Evolutionary conservation across 768 basidiomycete species (phyloP), one percentile per base, ranked within the genome.

Genomic region (Pleurotus eryngii): DNA sequence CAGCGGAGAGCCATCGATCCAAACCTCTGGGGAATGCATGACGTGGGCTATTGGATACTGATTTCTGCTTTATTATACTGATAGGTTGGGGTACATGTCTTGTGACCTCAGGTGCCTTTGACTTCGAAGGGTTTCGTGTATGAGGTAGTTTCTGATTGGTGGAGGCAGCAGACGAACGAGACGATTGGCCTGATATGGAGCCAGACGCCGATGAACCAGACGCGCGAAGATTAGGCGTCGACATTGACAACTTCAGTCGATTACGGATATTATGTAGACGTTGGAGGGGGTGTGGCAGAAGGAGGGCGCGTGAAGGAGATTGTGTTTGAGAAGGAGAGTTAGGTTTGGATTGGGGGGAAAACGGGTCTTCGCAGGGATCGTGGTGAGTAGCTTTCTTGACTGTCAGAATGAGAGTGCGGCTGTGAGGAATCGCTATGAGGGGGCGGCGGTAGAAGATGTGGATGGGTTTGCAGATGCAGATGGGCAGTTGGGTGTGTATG

Each of bases 1-100:
- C 88, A 0, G 88, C 81, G 2, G 84, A 81, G 1, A 90, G 64
- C 87, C 87, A 90, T 5, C 84, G 75, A 27, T 88, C 84, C 60
- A 76, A 81, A 11, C 74, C 74, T 63, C 76, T 83, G 22, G 72
- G 61, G 42, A 67, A 18, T 59, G 15, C 55, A 45, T 48, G 62
- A 48, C 57, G 57, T 1, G 55, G 59, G n/a, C 61, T 63, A 26
- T 63, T 42, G 60, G 63, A 39, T 20, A 54, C 51, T 7, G 51
- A 54, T 9, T 54, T 40, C 39, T 54, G 51, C 51, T 51, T 51
- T 12, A 22, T 37, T 17, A 22, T 8, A 35, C 39, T 51, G 30
- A 12, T 37, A 35, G 49, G 30, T 37, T n/a, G 15, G 22, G 47
- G 47, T 45, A 22, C 43, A 45, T 45, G 43, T 4, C 30, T 35